Percentiles rank a stretch among this genome's conserved stretches.
Evolutionary conservation across 306 rosid genomes (phyloP).

Genomic region (Malus sylvestris): DNA sequence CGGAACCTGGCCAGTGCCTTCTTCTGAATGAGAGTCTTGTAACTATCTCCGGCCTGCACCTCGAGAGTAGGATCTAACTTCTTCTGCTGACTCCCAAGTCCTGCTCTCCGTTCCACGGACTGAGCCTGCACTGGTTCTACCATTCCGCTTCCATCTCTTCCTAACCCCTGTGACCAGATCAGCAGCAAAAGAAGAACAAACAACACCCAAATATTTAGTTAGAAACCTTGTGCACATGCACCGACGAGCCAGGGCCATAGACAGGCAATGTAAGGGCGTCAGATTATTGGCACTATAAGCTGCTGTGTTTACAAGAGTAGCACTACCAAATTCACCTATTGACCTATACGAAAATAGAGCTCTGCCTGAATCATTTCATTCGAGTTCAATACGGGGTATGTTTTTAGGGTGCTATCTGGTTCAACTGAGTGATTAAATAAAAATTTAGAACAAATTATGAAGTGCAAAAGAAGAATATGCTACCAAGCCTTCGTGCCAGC

Average conservation of each 20-base stretch:
- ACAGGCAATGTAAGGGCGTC: background rate
- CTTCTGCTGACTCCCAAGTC: slow-evolving; percentile 94
- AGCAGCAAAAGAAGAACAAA: slow-evolving; percentile 27
- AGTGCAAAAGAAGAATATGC: slow-evolving; percentile 32
- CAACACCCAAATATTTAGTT: slow-evolving; percentile 21
- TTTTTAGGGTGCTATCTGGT: background rate
- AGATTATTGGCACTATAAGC: background rate
- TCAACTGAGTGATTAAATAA: background rate
- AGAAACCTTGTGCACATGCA: slow-evolving; percentile 18
- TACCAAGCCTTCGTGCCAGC: slow-evolving; percentile 99
- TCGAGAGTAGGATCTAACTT: slow-evolving; percentile 78
- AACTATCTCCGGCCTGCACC: slow-evolving; percentile 90
- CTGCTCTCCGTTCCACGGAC: slow-evolving; percentile 73
- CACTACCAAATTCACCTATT: background rate
- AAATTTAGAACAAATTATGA: background rate
- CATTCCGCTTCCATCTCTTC: slow-evolving; percentile 97
- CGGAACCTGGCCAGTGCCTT: slow-evolving; percentile 93
- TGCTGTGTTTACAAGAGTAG: background rate
- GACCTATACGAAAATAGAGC: background rate
- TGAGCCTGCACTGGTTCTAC: slow-evolving; percentile 91
- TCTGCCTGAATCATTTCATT: background rate
- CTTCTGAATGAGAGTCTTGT: slow-evolving; percentile 84
- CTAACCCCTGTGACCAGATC: slow-evolving; percentile 69
- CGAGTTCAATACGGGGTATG: background rate
- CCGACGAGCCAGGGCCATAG: background rate